Base-by-base conservation (phyloP, 2,329 filamentous ascomycete species). In the Colletotrichum sp. region DNA sequence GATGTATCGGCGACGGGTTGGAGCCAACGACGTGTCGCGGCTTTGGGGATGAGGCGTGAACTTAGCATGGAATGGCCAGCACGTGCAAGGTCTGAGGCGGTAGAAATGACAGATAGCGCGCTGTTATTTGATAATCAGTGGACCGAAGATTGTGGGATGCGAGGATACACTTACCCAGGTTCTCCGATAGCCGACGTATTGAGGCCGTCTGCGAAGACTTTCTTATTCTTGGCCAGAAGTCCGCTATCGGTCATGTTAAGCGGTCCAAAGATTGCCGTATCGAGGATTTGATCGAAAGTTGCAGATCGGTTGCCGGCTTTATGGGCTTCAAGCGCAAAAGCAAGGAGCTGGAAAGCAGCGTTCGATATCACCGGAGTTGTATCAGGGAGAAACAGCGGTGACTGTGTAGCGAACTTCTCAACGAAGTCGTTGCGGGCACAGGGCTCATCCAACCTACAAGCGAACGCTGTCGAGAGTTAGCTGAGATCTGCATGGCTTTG, bases 1-100 rank as follows among this genome's bases (percentile, higher is more conserved):
- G 82, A 84, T 6, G 82, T 83, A 28, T 82, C 81, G 28, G 68
- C 73, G 16, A 78, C 71, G 4, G 81, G 78, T 13, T 79, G 81
- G 0, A 84, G 79, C 83, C 83, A 84, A 39, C 82, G 81, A 26
- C 83, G 82, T 1, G 80, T 84, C 3, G 78, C 30, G 1, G 77
- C 73, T 1, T 78, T 60, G 0, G 78, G 52, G 10, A 83, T 60
- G 0, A 84, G 78, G 0, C 59, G 66, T 0, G 82, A 82, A 4
- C 75, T 77, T 4, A 81, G 74, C 57, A 81, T 81, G 28, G 78
- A 71, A 64, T 74, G 28, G 49, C 80, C 80, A 36, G 76, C 76
- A 6, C 36, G 67, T 65, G 79, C 79, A 8, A 81, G 79, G 69
- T 81, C 80, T 26, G 21, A 28, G 21, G 76, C 39, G 34, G 78